Base-by-base conservation (phyloP, 345 rosid species). In the Diplotaxis tenuifolia region DNA sequence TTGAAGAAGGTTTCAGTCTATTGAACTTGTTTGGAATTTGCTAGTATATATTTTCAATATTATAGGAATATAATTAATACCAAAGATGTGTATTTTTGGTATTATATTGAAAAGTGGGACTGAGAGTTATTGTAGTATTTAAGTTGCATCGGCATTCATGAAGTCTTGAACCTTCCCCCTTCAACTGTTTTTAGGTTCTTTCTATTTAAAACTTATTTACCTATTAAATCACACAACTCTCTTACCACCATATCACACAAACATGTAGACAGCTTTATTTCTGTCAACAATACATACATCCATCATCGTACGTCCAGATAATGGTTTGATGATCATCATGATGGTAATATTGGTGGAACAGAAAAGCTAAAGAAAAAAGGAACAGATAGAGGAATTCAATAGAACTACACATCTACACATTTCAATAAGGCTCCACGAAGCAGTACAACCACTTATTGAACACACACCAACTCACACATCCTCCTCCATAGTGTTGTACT, bases 111-210 rank as follows among this genome's bases (percentile, higher is more conserved):
- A 67, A 72, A 77, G 50, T 71, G 64, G 73, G 68, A 77, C 58
- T 62, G 68, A 59, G 56, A 77, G 80, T 77, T 71, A 77, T 71
- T 72, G 69, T 36, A 50, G 68, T 71, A 71, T 71, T 77, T 18
- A 64, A 66, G 76, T 66, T 71, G 80, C 77, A 66, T 77, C 68
- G 80, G 73, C 80, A 60, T 71, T 77, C 76, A 66, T 71, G 72
- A 72, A 77, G 80, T 72, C 77, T 65, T 72, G 65, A 70, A 65
- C 76, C 80, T 49, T 77, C 72, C 76, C 60, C 76, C 80, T 77
- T 71, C 80, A 77, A 77, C 80, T 66, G 80, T 77, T 71, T 77
- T 77, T 66, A 72, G 80, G 71, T n/a, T 72, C 77, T 60, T 14
- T 52, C 80, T 45, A 32, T 47, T 62, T 71, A 58, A 62, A 61